Base-by-base conservation (phyloP, 768 basidiomycete species). In the Hemileccinum impolitum region DNA sequence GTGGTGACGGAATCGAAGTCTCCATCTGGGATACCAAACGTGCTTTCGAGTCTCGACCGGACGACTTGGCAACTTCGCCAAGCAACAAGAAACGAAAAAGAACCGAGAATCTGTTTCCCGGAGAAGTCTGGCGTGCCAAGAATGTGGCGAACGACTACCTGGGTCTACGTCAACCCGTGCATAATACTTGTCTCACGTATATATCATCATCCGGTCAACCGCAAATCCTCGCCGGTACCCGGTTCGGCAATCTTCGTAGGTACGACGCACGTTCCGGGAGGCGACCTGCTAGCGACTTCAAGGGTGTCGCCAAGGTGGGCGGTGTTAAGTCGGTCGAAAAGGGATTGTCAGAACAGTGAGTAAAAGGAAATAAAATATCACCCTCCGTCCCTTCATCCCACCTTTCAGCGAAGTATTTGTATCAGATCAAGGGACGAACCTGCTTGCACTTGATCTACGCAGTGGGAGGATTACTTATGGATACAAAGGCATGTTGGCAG, bases 1-100 rank as follows among this genome's bases (percentile, higher is more conserved):
- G 85, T 12, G 91, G 91, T 3, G 83, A 92, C 53, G 91, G 94
- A 66, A 88, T 94, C 15, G 87, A 91, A 48, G 64, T 88, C 2
- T 92, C 90, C 2, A 60, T 92, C 3, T 94, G 91, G 91, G 72
- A 87, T 59, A 76, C 78, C 7, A 85, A 90, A 58, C 56, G 74
- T 66, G 61, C 88, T 67, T 73, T 79, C 63, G 52, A 62, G 40
- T 26, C 66, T 43, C 52, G 23, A 21, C 18, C 64, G 9, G 50
- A 64, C 3, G 42, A 56, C 18, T 19, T 59, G 3, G 43, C 58
- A 17, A 40, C 63, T 10, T 30, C 60, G 2, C 31, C 58, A 11
- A 44, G 18, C 32, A 44, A 30, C 59, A 45, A 62, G 15, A 82
- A 79, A 59, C 84, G 87, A 59, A 70, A 86, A 56, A 85, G 84